Base-by-base conservation (phyloP, 1,139 yeast genomes). In the Lodderomyces metapsilosis region DNA sequence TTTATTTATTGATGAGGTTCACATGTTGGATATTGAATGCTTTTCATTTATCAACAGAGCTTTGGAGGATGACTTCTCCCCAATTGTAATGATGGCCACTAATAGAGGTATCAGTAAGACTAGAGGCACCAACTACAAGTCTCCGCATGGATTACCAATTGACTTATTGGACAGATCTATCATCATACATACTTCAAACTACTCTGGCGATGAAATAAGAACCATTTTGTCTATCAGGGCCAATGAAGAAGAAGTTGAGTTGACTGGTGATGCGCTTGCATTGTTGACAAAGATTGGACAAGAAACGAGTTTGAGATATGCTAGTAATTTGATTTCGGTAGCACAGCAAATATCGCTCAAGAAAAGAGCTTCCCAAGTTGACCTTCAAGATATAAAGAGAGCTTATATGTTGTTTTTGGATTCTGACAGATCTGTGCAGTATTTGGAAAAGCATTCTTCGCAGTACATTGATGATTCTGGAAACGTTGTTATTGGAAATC, bases 81-180 rank as follows among this genome's bases (percentile, higher is more conserved):
- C 99, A 34, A 88, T 94, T 59, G 97, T 94, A 39, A 87, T 94
- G 47, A 92, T 94, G 98, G 98, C 98, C 28, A 92, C 98, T 35
- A 94, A 94, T 68, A 78, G 98, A 61, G 99, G 99, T 38, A 79
- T 92, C 44, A 80, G 96, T 13, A 84, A 77, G 51, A 89, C 96
- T 11, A 80, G 98, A 56, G 98, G 99, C 41, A 89, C 98, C 23
- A 84, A 80, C 61, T 88, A 89, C 71, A 86, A 83, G 66, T 86
- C 96, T 1, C 96, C 98, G 22, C 99, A 94, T 62, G 99, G 99
- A 8, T 73, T 94, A 50, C 98, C 99, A 38, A 75, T 87, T 52
- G 99, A 94, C 70, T 73, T 94, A 56, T 80, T 94, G 54, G 99
- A 94, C 66, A 80, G 99, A 60, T 80, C 95, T 31, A 88, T 94